Evolutionary conservation across 108 stramenopile genomes (phyloP), one percentile per base, ranked within the genome.

Genomic region (Pseudonitzschia delicatissima): DNA sequence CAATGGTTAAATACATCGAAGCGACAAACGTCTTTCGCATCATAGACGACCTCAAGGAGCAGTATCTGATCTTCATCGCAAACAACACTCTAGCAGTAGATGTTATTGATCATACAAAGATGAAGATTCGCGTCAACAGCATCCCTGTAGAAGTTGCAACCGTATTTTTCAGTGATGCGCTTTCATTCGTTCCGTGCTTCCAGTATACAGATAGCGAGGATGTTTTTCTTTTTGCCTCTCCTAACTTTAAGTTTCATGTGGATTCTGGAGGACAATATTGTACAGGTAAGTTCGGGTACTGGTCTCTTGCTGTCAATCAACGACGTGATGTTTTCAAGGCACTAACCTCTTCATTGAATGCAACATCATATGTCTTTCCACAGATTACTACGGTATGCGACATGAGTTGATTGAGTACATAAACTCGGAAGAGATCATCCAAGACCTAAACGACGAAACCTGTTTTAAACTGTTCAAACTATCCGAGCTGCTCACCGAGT

Each of bases 151-250:
- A 66, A 60, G 57, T 73, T n/a, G 64, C 72, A 26, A 73, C 72
- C 3, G 37, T 73, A 26, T 73, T 66, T 45, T 73, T 73, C 64
- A 73, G 66, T 36, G 64, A 73, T 49, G 72, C 72, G 17, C 58
- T 73, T 57, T 73, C 72, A 12, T 73, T 73, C 47, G 45, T 73
- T 40, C 72, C 72, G 15, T 73, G 72, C 52, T 73, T 73, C 21
- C 64, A 73, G 58, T 73, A 73, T 40, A 55, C 31, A 0, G 72
- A 73, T 26, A 73, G 72, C 36, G 72, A 73, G 34, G 72, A 73
- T 60, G 72, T 73, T 25, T 57, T 73, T 1, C 3, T 73, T 31
- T 73, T 73, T 23, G 60, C 64, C 7, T 73, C 72, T 23, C 72
- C 23, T 18, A 65, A 73, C 47, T 37, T 73, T 15, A 49, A 73